Evolutionary conservation across 2,329 filamentous ascomycete genomes (phyloP), one percentile per base, ranked within the genome.

Genomic region (Emergomyces pasteurianus): DNA sequence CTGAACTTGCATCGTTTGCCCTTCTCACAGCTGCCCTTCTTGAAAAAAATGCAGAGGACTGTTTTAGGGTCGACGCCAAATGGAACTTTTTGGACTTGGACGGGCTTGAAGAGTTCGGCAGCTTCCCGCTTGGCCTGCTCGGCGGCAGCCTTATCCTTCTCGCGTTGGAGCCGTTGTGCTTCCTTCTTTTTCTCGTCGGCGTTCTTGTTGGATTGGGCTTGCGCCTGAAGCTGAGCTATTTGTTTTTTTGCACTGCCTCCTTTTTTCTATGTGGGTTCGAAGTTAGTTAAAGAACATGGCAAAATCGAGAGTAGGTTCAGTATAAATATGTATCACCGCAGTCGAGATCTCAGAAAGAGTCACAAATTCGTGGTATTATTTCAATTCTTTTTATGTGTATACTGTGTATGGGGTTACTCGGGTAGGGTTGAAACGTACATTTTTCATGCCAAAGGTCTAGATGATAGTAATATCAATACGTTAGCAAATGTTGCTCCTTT

Each of bases 31-130:
- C 90, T 87, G 40, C 94, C 94, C 77, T 96, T 95, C 76, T 96
- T 97, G 83, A 84, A 96, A 75, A 96, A 99, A 63, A 95, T 87
- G 74, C 94, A 99, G 31, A 99, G 78, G 8, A 99, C 89, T 0
- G 92, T 99, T 82, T 99, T 99, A 18, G 94, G 94, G 70, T 99
- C 94, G 60, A 97, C 94, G 58, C 94, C 94, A 67, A 99, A 97
- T 0, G 94, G 91, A 4, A 97, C 90, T 75, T 97, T 99, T 73
- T 99, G 94, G n/a, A 90, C 82, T 76, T 97, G 92, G 2, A 94
- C 88, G 1, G 94, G 92, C 75, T 90, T 92, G 78, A 97, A 88
- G 21, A 99, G 80, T 63, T 89, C 85, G 4, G 88, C 88, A 0
- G 85, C 82, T 73, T 99, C 94, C 66, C 80, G 84, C 75, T 87